Evolutionary conservation across 148 eudicot species (phyloP).

Genomic region (Tetragonia tetragonoides): DNA sequence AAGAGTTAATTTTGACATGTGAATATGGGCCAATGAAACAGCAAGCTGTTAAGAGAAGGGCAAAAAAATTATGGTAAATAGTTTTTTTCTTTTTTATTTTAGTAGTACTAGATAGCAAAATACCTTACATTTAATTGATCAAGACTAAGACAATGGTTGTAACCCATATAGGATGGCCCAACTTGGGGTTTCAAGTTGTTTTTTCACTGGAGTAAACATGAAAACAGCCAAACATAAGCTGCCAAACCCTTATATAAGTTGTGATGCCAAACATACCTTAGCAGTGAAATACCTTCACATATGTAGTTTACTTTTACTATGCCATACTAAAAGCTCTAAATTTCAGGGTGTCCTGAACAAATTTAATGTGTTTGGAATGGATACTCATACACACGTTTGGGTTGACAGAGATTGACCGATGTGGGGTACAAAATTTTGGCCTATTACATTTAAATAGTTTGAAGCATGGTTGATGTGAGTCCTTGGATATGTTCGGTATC

Average conservation of each 20-base stretch:
- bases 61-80: background rate
- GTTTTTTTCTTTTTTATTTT: too few species aligned
- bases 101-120: background rate
- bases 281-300: conserved; percentile 19
- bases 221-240: conserved; percentile 19
- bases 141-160: conserved; percentile 7
- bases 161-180: conserved; percentile 29
- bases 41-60: conserved; percentile 2
- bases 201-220: background rate
- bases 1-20: conserved; percentile 23
- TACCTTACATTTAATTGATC: conserved; percentile 4
- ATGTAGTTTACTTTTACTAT: background rate
- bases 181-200: background rate
- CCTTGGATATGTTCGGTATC: too few species aligned
- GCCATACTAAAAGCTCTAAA: conserved; percentile 13
- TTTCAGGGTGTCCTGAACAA: conserved; percentile 24
- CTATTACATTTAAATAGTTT: background rate
- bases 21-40: conserved; percentile 24
- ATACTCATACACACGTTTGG: conserved; percentile 25
- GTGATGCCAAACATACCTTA: conserved; percentile 14
- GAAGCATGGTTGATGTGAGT: too few species aligned
- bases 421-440: background rate
- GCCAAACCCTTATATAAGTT: conserved; percentile 11
- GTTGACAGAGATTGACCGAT: conserved; percentile 9
- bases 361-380: conserved; percentile 18